Percentiles rank a stretch among this genome's conserved stretches.
Conservation (phyloP, 176 grass and related monocot species). For the Triticum timopheevii region DNA sequence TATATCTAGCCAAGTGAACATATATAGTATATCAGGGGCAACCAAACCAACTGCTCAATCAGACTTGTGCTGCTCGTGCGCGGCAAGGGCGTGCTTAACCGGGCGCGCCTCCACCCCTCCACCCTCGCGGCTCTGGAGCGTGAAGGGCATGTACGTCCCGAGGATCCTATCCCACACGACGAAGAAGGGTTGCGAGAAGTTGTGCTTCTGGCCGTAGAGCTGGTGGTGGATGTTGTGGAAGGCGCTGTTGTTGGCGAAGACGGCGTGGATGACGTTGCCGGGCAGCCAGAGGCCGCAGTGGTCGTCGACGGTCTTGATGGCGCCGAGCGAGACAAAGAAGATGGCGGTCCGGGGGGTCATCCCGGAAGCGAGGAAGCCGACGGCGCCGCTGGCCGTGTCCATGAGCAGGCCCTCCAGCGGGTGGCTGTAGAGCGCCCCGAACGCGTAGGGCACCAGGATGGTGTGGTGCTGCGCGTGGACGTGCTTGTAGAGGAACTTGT, state of each 20-base stretch:
- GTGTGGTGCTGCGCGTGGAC: conserved; percentile 67
- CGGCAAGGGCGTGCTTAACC: conserved; percentile 22
- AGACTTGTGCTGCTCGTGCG: conserved; percentile 15
- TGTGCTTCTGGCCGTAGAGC: conserved; percentile 59
- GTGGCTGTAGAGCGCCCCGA: conserved; percentile 65
- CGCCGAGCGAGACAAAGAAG: conserved; percentile 61
- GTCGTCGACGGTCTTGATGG: conserved; percentile 62
- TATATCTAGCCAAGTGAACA: too few relatives aligned
- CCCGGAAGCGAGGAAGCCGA: conserved; percentile 33
- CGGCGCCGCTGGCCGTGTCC: conserved; percentile 47
- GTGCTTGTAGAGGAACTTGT: conserved; percentile 73
- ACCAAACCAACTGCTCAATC: conserved; percentile 10
- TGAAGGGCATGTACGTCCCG: conserved; percentile 58
- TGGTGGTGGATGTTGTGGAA: conserved; percentile 70
- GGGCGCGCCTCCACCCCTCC: conserved; percentile 47
- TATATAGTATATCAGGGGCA: neutral
- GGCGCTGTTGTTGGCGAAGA: conserved; percentile 60
- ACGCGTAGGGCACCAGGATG: conserved; percentile 52
- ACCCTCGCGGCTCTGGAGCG: conserved; percentile 50
- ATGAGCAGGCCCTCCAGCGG: conserved; percentile 59
- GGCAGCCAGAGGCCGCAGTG: conserved; percentile 60
- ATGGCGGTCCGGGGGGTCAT: conserved; percentile 57
- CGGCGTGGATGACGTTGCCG: conserved; percentile 44
- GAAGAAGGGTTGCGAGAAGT: conserved; percentile 68
- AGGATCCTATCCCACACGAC: conserved; percentile 66